Percentiles rank a stretch among this genome's conserved stretches.
Conservation (phyloP, 1,139 yeast genomes). For the Taphrina flavorubra region DNA sequence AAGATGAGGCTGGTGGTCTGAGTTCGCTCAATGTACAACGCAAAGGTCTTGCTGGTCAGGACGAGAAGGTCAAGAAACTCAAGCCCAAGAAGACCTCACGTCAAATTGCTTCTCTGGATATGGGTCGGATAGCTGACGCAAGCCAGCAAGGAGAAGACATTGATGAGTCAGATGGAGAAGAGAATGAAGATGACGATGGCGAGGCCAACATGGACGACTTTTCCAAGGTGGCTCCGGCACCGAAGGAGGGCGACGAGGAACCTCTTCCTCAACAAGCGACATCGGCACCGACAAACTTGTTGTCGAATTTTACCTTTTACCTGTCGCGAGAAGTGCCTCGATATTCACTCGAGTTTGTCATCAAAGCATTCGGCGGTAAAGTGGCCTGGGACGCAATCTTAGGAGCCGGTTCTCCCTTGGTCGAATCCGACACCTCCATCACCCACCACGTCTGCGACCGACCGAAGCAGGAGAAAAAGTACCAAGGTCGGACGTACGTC, state of each 20-base stretch:
- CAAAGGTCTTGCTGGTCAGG: slow-evolving; percentile 18
- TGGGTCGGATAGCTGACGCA: slow-evolving; percentile 46
- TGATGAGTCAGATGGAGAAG: slow-evolving; percentile 49
- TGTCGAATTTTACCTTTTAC: slow-evolving; percentile 76
- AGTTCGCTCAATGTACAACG: slow-evolving; percentile 75
- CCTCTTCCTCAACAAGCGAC: slow-evolving; percentile 77
- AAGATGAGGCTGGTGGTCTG: slow-evolving; percentile 89
- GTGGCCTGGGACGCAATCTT: slow-evolving; percentile 84
- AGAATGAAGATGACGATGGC: slow-evolving; percentile 53
- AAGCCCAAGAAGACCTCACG: slow-evolving; percentile 33
- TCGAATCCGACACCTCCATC: slow-evolving; percentile 55
- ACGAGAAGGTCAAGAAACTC: slow-evolving; percentile 40
- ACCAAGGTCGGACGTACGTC: slow-evolving; percentile 88
- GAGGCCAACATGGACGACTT: slow-evolving; percentile 56
- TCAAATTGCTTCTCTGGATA: slow-evolving; percentile 45
- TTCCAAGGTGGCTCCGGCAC: slow-evolving; percentile 62
- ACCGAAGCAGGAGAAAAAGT: slow-evolving; percentile 76
- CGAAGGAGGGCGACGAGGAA: slow-evolving; percentile 64
- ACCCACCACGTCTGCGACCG: slow-evolving; percentile 96
- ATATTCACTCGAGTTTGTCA: slow-evolving; percentile 85
- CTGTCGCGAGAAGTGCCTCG: slow-evolving; percentile 96
- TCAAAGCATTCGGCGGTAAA: slow-evolving; percentile 85
- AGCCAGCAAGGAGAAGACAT: slow-evolving; percentile 48
- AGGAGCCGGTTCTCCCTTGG: slow-evolving; percentile 60
- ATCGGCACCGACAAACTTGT: slow-evolving; percentile 64